These are phyloP conservation scores for Jatropha multifida DNA, from an alignment of 441 rosid species.

Conservation along the genomic window DNA sequence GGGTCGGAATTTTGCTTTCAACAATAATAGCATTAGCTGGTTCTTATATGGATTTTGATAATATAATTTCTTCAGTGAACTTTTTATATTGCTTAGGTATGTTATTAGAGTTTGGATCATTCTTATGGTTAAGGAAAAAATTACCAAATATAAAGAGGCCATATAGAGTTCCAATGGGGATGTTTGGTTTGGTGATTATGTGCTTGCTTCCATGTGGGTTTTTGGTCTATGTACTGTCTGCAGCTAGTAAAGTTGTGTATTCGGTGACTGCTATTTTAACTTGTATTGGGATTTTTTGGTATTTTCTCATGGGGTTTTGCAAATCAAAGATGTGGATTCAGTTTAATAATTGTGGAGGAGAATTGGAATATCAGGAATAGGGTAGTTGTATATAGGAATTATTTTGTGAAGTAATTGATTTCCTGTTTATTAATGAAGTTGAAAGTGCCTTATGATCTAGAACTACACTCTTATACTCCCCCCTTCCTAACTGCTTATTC, in stretches of 20 bases:
- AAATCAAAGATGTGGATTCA: slow-evolving; percentile 43
- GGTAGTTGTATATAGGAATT: background rate
- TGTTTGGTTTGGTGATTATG: slow-evolving; percentile 56
- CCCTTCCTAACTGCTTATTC: too few relatives aligned
- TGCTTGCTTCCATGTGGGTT: slow-evolving; percentile 70
- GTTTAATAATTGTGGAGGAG: slow-evolving; percentile 23
- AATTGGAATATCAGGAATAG: slow-evolving; percentile 20
- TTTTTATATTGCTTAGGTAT: slow-evolving; percentile 78
- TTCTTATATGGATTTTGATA: slow-evolving; percentile 53
- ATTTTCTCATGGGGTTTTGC: slow-evolving; percentile 53
- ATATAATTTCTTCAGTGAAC: slow-evolving; percentile 68
- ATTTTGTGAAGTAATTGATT: too few relatives aligned
- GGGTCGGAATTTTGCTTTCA: slow-evolving; percentile 72
- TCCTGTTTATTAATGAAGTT: too few relatives aligned
- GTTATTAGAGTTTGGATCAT: slow-evolving; percentile 71
- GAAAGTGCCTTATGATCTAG: too few relatives aligned
- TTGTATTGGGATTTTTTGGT: slow-evolving; percentile 57
- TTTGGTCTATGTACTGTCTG: slow-evolving; percentile 48
- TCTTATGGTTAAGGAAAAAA: slow-evolving; percentile 65
- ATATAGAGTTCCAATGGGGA: slow-evolving; percentile 51
- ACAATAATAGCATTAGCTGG: slow-evolving; percentile 49
- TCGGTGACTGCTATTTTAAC: slow-evolving; percentile 62
- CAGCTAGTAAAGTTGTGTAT: slow-evolving; percentile 63
- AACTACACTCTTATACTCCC: too few relatives aligned
- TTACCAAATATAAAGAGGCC: slow-evolving; percentile 57